Base-by-base conservation (phyloP, 2,329 filamentous ascomycete genomes). In the Elsinoe fawcettii region DNA sequence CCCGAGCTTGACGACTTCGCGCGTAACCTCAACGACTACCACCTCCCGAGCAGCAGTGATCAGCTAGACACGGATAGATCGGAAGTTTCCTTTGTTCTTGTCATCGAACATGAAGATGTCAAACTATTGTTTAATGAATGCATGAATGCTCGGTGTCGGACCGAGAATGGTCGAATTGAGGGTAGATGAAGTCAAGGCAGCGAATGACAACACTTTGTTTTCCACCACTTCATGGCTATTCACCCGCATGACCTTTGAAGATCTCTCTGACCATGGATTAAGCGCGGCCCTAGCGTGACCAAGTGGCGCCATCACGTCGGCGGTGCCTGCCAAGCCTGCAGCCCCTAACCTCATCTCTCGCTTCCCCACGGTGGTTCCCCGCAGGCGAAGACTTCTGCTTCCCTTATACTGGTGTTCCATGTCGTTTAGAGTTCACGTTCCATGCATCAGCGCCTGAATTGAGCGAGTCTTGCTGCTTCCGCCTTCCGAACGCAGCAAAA, bases 321-420 rank as follows among this genome's bases (percentile, higher is more conserved):
- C 49, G 49, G 49, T 53, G 49, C 49, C 49, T 53, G 49, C 49
- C 49, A 53, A 53, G 49, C 18, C 8, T 51, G 30, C 49, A 39
- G 7, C 30, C 49, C 34, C 34, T 5, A 20, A 39, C 49, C 30
- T 53, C 49, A 39, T 34, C 20, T 53, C 49, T 53, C 49, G 32
- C 49, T 53, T 39, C 7, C 32, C 49, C 32, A 37, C 49, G 49
- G 49, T 18, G 18, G 18, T 39, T 25, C 49, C 49, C 49, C 49
- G 32, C 49, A n/a, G 14, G 9, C 18, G 20, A 36, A n/a, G 34
- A 53, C 49, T 53, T 51, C 46, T 7, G 34, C 27, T 5, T 25
- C 25, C 27, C 2, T 32, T 53, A 16, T 20, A 30, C 12, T 11
- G 7, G 20, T 12, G 8, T 53, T 53, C 32, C 49, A 39, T 39